A percentile compares a stretch with the other conserved stretches of the same genome.
Conservation (phyloP, 495 filamentous ascomycete species). For the Ascodesmis nigricans region DNA sequence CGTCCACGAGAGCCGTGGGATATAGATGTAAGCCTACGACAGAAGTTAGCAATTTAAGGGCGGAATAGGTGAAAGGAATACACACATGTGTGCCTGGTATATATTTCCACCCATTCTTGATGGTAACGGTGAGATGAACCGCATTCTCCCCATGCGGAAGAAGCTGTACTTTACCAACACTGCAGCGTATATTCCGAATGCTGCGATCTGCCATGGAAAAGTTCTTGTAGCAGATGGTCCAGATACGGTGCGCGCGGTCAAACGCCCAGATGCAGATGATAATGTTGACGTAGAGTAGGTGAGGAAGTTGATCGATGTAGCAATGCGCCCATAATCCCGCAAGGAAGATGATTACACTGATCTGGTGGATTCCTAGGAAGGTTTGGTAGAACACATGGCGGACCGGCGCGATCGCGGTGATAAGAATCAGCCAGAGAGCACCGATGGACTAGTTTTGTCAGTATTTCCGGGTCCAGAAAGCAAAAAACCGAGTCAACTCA, state of each 20-base stretch:
- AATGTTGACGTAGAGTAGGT: slow-evolving; percentile 42
- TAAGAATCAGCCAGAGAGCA: slow-evolving; percentile 34
- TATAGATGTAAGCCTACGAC: slow-evolving; percentile 46
- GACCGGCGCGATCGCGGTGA: slow-evolving; percentile 48
- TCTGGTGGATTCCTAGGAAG: slow-evolving; percentile 67
- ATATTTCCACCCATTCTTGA: slow-evolving; percentile 56
- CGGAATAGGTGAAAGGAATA: not conserved
- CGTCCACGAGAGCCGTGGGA: slow-evolving; percentile 51
- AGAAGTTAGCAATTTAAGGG: slow-evolving; percentile 4
- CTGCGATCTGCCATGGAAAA: no score
- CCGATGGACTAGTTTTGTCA: no score
- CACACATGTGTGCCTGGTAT: slow-evolving; percentile 58
- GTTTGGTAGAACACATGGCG: slow-evolving; percentile 93
- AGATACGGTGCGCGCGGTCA: slow-evolving; percentile 51
- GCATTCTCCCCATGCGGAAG: slow-evolving; percentile 49
- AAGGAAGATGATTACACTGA: slow-evolving; percentile 38
- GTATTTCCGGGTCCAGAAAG: slow-evolving; percentile 25
- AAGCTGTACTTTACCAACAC: slow-evolving; percentile 32
- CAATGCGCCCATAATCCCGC: slow-evolving; percentile 52
- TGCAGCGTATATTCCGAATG: slow-evolving; percentile 38
- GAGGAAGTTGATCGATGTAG: slow-evolving; percentile 35
- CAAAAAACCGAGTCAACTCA: slow-evolving; percentile 21
- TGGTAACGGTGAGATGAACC: slow-evolving; percentile 53
- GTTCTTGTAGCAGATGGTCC: slow-evolving; percentile 50
- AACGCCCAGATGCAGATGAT: slow-evolving; percentile 51